A percentile compares a stretch with the other conserved stretches of the same genome.
Evolutionary conservation across 2,329 filamentous ascomycete species (phyloP).

Genomic region (Cladosporium cucumerinum): DNA sequence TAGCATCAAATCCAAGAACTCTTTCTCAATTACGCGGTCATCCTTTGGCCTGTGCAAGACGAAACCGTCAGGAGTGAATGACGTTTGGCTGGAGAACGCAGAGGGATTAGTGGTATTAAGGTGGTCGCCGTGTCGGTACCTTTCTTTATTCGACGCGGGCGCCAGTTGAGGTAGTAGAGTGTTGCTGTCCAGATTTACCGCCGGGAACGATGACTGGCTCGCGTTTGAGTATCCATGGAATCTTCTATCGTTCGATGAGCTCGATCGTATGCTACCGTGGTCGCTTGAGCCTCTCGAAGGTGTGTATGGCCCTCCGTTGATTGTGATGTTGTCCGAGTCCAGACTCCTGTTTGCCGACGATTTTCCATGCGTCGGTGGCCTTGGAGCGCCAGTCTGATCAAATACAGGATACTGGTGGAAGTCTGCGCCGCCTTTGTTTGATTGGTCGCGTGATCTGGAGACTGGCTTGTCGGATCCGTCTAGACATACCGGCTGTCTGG

Average conservation of each 20-base stretch:
- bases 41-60: conserved; percentile 71
- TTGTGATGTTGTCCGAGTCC: conserved; percentile 48
- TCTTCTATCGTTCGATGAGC: conserved; percentile 54
- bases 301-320: conserved; percentile 48
- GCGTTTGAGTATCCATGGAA: conserved; percentile 45
- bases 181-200: conserved; percentile 40
- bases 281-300: conserved; percentile 42
- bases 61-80: conserved; percentile 52
- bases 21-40: conserved; percentile 80
- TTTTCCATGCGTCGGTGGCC: conserved; percentile 24
- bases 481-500: conserved; percentile 66
- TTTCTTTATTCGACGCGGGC: conserved; percentile 40
- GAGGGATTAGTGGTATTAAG: conserved; percentile 44
- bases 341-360: conserved; percentile 21
- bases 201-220: conserved; percentile 48
- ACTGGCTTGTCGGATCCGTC: conserved; percentile 65
- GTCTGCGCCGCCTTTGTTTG: conserved; percentile 73
- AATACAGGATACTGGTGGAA: conserved; percentile 81
- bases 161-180: conserved; percentile 39
- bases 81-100: conserved; percentile 47
- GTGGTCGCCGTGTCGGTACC: conserved; percentile 34
- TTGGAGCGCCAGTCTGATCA: conserved; percentile 21
- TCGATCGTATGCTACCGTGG: conserved; percentile 63
- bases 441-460: conserved; percentile 63
- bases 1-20: conserved; percentile 92